Base-by-base conservation (phyloP, 1,284 basidiomycete genomes). In the Meripilus lineatus region DNA sequence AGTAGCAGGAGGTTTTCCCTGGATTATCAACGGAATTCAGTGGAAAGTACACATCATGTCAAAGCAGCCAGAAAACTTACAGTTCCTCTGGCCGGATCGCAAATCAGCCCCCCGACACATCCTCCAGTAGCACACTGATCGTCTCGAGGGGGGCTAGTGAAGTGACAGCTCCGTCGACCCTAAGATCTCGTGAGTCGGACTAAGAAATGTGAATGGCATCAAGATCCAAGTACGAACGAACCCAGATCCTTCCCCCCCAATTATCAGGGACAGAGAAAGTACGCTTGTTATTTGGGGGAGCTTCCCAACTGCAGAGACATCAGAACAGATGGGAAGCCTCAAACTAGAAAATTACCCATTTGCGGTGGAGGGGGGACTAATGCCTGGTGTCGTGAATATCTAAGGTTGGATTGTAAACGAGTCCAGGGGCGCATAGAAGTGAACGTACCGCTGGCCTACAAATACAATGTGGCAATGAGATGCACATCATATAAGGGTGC, bases 61-160 rank as follows among this genome's bases (percentile, higher is more conserved):
- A 15, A 39, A 30, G 32, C 21, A 14, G 33, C 21, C 10, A 26
- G 36, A 26, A 32, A 17, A 45, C 50, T 44, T 34, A 66, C 67
- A 3, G 68, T 70, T 2, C 71, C 71, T 20, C 61, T 64, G 40
- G 54, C 45, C 3, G 57, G 47, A 51, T 69, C 67, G 46, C 74
- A 76, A 32, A 58, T 45, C 3, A 77, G 61, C 32, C 74, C 75
- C 23, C 75, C 70, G 45, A 68, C 70, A 55, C 70, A 72, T 15
- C 69, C 70, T 42, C 72, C 73, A 38, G 64, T 62, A 5, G 65
- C 48, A 51, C 73, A 76, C 15, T 60, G 67, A 1, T 70, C 64
- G 7, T 66, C 70, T 2, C 64, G 60, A 52, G 64, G 65, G 25
- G 47, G 54, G 45, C 45, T 42, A 47, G 57, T 57, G 57, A 76